phyloP scores from a whole-genome alignment of 805 yeast species.

The Cyberlindnera saturnus region DNA sequence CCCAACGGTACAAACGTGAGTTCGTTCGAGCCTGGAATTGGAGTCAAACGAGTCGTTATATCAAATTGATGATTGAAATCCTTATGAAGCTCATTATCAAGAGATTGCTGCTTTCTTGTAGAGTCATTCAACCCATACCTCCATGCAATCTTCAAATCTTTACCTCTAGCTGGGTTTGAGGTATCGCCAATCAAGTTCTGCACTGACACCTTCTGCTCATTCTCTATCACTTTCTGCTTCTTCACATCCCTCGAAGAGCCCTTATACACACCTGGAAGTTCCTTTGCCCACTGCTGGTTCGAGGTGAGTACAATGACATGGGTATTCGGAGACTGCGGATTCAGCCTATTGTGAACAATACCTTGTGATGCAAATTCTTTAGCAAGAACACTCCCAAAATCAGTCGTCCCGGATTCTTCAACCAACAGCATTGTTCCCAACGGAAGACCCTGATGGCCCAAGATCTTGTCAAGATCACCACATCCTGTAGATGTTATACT shows the following conservation, averaged over 20 bases:
- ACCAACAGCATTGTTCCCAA: conserved; percentile 62
- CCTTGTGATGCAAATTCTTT: conserved; percentile 78
- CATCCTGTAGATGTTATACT: conserved; percentile 80
- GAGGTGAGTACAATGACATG: conserved; percentile 62
- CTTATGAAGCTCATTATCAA: conserved; percentile 35
- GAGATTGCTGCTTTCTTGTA: conserved; percentile 18
- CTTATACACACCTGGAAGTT: conserved; percentile 71
- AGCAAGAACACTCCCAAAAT: conserved; percentile 65
- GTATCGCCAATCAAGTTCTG: conserved; percentile 48
- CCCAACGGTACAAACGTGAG: conserved; percentile 46
- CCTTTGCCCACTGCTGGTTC: conserved; percentile 53
- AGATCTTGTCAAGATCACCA: conserved; percentile 62
- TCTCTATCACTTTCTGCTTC: conserved; percentile 47
- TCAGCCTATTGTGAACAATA: conserved; percentile 52
- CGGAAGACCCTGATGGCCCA: conserved; percentile 84
- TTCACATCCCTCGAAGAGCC: conserved; percentile 65
- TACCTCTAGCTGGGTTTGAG: background rate
- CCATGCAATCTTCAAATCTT: conserved; percentile 87
- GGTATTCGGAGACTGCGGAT: conserved; percentile 36
- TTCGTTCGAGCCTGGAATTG: conserved; percentile 60
- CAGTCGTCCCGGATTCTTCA: conserved; percentile 86
- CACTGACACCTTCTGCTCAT: conserved; percentile 62
- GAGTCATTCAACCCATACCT: conserved; percentile 59
- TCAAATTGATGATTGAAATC: conserved; percentile 67
- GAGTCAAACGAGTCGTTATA: conserved; percentile 62